phyloP scores from a whole-genome alignment of 176 grass and related monocot species.

The Musa acuminata region DNA sequence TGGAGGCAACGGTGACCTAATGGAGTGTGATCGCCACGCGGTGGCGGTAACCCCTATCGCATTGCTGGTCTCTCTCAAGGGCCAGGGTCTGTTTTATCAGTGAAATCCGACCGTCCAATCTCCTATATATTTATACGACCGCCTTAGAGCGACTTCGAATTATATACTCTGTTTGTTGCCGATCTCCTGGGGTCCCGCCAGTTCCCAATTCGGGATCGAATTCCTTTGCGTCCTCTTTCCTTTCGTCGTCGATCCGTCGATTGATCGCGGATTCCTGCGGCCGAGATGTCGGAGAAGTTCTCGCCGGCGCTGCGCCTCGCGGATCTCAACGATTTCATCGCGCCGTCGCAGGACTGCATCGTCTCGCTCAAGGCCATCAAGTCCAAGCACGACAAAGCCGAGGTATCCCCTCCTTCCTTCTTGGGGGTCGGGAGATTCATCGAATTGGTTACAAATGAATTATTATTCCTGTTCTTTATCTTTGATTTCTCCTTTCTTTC shows the following conservation, averaged over 20 bases:
- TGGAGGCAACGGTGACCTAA: too few relatives aligned
- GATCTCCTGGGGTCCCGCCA: not conserved
- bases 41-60: too few relatives aligned
- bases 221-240: not conserved
- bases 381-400: conserved; percentile 26
- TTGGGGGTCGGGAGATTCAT: not conserved
- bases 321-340: conserved; percentile 98
- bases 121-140: too few relatives aligned
- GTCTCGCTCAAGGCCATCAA: conserved; percentile 59
- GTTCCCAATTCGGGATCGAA: not conserved
- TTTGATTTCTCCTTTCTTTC: not conserved
- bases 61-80: too few relatives aligned
- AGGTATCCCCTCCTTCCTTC: not conserved
- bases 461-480: too few relatives aligned
- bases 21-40: too few relatives aligned
- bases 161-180: not conserved
- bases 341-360: conserved; percentile 89
- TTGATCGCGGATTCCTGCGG: not conserved
- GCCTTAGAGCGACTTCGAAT: not conserved
- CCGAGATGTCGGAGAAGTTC: conserved; percentile 72
- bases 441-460: not conserved
- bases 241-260: not conserved
- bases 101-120: too few relatives aligned
- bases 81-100: too few relatives aligned
- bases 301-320: conserved; percentile 77